Evolutionary conservation across 2,329 filamentous ascomycete species (phyloP).

Genomic region (Ophiostoma tasmaniense): DNA sequence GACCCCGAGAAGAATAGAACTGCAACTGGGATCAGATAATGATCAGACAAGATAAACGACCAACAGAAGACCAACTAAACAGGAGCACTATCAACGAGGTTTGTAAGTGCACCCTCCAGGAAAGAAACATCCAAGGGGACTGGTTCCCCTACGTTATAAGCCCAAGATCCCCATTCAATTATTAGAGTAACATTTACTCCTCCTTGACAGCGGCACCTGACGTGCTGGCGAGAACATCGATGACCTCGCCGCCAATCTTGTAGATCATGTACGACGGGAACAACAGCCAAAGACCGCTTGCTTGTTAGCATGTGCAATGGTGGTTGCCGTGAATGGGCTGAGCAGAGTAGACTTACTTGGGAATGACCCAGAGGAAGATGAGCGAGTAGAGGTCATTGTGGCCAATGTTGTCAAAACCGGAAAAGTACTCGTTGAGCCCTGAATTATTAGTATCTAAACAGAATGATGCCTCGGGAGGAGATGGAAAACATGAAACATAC

Average conservation of each 20-base stretch:
- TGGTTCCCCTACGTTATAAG: neutral
- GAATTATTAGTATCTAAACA: neutral
- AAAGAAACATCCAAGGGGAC: neutral
- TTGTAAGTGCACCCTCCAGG: neutral
- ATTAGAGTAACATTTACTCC: slow-evolving; percentile 27
- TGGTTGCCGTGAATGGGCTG: neutral
- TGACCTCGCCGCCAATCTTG: slow-evolving; percentile 40
- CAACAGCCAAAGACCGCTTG: slow-evolving; percentile 48
- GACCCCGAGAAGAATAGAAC: slow-evolving; percentile 11
- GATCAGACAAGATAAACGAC: neutral
- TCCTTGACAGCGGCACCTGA: slow-evolving; percentile 31
- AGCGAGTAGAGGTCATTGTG: slow-evolving; percentile 42
- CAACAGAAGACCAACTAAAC: neutral
- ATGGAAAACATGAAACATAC: slow-evolving; percentile 31
- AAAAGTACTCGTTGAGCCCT: slow-evolving; percentile 51
- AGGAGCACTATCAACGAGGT: neutral
- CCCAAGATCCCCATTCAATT: neutral
- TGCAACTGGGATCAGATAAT: neutral
- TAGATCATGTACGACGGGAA: slow-evolving; percentile 45
- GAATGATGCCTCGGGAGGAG: neutral
- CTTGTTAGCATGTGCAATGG: slow-evolving; percentile 2
- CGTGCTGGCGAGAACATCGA: slow-evolving; percentile 37
- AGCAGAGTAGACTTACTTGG: slow-evolving; percentile 40
- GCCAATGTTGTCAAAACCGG: slow-evolving; percentile 47
- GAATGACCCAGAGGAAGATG: slow-evolving; percentile 48